These are phyloP conservation scores for Trapa incisa DNA, from an alignment of 345 rosid genomes.

Conservation along the genomic window DNA sequence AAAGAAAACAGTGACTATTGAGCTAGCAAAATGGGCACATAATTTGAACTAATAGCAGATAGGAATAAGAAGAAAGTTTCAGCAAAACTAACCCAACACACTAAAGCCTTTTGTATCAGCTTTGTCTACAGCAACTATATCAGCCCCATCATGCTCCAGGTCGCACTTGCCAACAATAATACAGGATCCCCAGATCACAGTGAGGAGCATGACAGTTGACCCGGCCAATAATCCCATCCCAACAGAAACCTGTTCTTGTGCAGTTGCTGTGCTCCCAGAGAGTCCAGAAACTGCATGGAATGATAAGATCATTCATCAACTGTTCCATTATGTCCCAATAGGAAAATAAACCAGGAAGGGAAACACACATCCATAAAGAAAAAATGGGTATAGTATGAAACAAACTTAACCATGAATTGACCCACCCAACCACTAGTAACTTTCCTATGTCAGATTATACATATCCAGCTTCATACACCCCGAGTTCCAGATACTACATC, in stretches of 20 bases:
- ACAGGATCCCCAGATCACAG: slow-evolving; percentile 31
- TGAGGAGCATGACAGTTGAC: slow-evolving; percentile 35
- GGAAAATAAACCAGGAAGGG: background rate
- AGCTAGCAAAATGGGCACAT: background rate
- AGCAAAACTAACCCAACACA: slow-evolving; percentile 14
- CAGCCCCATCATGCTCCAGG: background rate
- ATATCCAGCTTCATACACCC: background rate
- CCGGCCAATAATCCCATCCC: slow-evolving; percentile 40
- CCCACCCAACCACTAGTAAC: background rate
- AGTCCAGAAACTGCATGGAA: slow-evolving; percentile 25
- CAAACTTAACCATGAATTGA: background rate
- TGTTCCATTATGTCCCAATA: background rate
- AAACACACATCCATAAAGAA: background rate
- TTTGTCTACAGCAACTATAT: slow-evolving; percentile 11
- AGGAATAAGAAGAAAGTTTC: background rate
- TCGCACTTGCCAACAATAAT: slow-evolving; percentile 30
- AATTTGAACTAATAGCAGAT: background rate
- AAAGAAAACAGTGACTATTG: background rate
- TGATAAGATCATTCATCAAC: background rate
- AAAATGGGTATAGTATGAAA: background rate
- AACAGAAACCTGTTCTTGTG: slow-evolving; percentile 31
- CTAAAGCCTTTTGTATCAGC: slow-evolving; percentile 15
- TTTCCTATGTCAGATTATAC: too few relatives aligned
- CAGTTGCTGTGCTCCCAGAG: slow-evolving; percentile 24
- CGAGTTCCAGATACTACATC: background rate